Base-by-base conservation (phyloP, 1,284 basidiomycete genomes). In the Naganishia albida region DNA sequence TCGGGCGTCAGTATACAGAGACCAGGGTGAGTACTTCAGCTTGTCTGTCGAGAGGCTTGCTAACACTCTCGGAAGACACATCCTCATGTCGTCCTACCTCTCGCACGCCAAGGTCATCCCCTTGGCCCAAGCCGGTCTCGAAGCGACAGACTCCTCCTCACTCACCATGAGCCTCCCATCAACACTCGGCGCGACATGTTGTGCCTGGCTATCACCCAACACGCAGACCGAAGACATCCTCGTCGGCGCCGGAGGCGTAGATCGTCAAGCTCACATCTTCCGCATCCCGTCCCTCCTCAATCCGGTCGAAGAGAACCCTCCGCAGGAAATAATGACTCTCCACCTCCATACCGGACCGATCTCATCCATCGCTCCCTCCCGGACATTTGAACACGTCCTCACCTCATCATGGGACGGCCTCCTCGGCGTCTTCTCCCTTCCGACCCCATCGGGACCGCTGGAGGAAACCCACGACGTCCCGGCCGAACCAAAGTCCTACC, bases 21-120 rank as follows among this genome's bases (percentile, higher is more conserved):
- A 54, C 79, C 84, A 67, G 87, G 87, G 91, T 93, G 72, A 72
- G 88, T 80, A 7, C 16, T 18, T 2, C 46, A 30, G 44, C 25
- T 18, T 12, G 16, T 40, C 25, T n/a, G 18, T 26, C 54, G 3
- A 49, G 39, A 13, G 12, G 7, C 3, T 15, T 23, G 25, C 42
- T 26, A 12, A 55, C 43, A 7, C 23, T 26, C 25, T 23, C 26
- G 13, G 15, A 67, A 87, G 90, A 38, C 82, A 87, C 70, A 87
- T 93, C 73, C 73, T 92, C 1, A 88, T 91, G 0, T 86, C 86
- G 0, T 90, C 89, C 1, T 94, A 93, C 72, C 89, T 93, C 70
- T 89, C 89, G 7, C 82, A 84, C 56, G 71, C 92, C 51, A 87
- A 88, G 62, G 77, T 87, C 3, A 90, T 92, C 71, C 86, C 90